Conservation (phyloP, 2,329 filamentous ascomycete species). For the Fusarium robinianum region DNA sequence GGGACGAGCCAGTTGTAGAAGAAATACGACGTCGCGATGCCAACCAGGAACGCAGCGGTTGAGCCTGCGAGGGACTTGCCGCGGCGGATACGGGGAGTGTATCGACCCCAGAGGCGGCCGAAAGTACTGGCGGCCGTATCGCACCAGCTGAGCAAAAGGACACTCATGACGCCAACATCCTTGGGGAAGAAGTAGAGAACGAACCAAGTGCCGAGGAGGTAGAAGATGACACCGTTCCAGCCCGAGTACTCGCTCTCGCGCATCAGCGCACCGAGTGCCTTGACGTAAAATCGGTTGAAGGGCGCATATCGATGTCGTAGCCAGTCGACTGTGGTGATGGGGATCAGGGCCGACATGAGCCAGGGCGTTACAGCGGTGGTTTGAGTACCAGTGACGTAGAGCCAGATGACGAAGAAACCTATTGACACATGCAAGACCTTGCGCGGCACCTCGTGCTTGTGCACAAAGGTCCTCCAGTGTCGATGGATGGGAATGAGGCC, state of each 20-base stretch:
- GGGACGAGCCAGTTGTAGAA: constrained; percentile 92
- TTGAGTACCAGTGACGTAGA: constrained; percentile 82
- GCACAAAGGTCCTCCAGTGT: constrained; percentile 88
- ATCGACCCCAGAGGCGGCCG: constrained; percentile 83
- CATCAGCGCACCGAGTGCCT: constrained; percentile 86
- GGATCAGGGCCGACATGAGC: constrained; percentile 78
- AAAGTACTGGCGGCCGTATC: constrained; percentile 97
- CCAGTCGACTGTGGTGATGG: constrained; percentile 81
- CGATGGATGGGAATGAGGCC: constrained; percentile 94
- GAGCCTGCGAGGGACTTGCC: constrained; percentile 94
- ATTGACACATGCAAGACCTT: constrained; percentile 95
- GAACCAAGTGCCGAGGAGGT: constrained; percentile 86
- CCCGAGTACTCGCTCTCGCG: constrained; percentile 92
- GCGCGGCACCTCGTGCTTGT: constrained; percentile 95
- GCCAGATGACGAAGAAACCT: constrained; percentile 86
- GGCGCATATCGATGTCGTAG: constrained; percentile 80
- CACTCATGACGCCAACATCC: constrained; percentile 86
- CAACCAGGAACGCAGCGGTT: constrained; percentile 79
- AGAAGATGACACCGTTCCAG: constrained; percentile 97
- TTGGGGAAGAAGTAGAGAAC: constrained; percentile 89
- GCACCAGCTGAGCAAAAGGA: constrained; percentile 94
- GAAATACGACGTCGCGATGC: constrained; percentile 77
- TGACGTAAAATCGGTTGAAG: constrained; percentile 88
- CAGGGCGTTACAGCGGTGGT: constrained; percentile 79
- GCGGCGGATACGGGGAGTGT: constrained; percentile 81